Evolutionary conservation across 139 green algal species (phyloP), one percentile per base, ranked within the genome.

Genomic region (Limnomonas spitsbergensis): DNA sequence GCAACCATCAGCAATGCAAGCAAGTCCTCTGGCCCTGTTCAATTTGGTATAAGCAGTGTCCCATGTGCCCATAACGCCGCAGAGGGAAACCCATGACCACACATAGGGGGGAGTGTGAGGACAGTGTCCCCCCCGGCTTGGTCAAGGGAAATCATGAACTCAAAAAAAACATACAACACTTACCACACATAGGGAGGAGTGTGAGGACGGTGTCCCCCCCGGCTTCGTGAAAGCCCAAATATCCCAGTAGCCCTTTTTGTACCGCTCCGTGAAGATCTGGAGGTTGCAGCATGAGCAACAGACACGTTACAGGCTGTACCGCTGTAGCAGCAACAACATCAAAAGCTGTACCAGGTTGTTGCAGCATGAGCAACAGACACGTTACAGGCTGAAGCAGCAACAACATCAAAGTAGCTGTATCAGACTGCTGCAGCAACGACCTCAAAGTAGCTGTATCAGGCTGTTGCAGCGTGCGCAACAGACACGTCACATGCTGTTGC

Each of bases 121-220:
- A 99, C 2, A 96, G 96, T 95, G 99, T 99, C 78, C 96, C 96
- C 36, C 96, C 96, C n/a, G 91, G 94, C 73, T 92, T 89, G 0
- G 98, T 78, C 36, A 98, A 83, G 0, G 93, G 27, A 34, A 69
- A n/a, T n/a, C n/a, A n/a, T n/a, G n/a, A n/a, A n/a, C n/a, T n/a
- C n/a, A n/a, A n/a, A n/a, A n/a, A n/a, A n/a, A n/a, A n/a, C n/a
- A n/a, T n/a, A n/a, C n/a, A n/a, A n/a, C n/a, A n/a, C n/a, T n/a
- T 47, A 74, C 67, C 67, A 91, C 85, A 78, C 90, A 96, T 2
- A 99, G 87, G 0, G 94, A 85, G 1, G 95, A 97, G 84, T 99
- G 96, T 14, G 94, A 98, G 2, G 95, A 99, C 2, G 96, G 96
- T 95, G 99, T 99, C 78, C 96, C 96, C 36, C 96, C 96, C n/a